Conservation (phyloP, 1,284 basidiomycete species). For the Cutaneotrichosporon cutaneum region DNA sequence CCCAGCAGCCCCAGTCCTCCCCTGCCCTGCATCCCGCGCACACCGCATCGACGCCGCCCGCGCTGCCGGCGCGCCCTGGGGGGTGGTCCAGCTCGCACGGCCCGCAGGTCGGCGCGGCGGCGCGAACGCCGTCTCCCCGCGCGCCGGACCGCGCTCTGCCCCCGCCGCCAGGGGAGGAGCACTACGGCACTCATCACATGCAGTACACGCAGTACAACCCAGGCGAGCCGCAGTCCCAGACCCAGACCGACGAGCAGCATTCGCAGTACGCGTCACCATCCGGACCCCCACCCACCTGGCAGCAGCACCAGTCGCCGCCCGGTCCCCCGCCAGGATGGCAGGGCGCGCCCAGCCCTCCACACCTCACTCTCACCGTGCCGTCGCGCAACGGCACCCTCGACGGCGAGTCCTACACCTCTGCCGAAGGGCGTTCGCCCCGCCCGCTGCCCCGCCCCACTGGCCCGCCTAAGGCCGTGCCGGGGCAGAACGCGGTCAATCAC, state of each 20-base stretch:
- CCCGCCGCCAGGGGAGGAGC: constrained; percentile 12
- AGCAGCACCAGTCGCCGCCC: not conserved
- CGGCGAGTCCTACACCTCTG: not conserved
- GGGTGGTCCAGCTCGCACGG: not conserved
- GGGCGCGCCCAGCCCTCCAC: not conserved
- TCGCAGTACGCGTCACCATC: not conserved
- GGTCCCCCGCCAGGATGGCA: constrained; percentile 1
- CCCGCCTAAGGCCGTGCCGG: not conserved
- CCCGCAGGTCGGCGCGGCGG: not conserved
- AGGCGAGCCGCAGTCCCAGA: not conserved
- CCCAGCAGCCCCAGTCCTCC: not conserved
- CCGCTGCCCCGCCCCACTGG: not conserved
- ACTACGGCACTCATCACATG: not conserved
- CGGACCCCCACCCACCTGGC: not conserved
- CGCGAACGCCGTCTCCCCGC: not conserved
- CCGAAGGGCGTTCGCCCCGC: not conserved
- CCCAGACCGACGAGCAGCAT: not conserved
- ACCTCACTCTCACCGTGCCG: not conserved
- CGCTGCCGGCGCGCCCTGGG: not conserved
- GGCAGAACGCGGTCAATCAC: not conserved
- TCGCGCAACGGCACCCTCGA: not conserved
- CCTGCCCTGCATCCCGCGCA: not conserved
- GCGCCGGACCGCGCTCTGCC: constrained; percentile 13
- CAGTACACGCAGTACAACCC: not conserved
- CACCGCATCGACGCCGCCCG: not conserved